Base-by-base conservation (phyloP, 192 early-diverging fungal genomes). In the Backusella circina region DNA sequence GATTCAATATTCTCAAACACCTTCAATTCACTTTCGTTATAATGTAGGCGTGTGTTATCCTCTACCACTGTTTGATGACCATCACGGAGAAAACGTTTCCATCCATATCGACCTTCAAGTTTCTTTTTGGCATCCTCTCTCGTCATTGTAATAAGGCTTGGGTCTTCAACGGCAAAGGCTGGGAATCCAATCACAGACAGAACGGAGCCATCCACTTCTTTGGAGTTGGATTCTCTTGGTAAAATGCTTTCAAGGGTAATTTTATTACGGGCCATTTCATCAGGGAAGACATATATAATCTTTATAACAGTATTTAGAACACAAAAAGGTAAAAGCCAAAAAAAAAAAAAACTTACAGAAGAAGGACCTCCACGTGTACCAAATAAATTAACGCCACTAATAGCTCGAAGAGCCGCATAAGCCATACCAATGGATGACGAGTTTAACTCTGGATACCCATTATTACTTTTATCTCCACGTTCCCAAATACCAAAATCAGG, bases 401-500 rank as follows among this genome's bases (percentile, higher is more conserved):
- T 94, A 3, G 93, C 91, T 71, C 92, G 89, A 21, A 96, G 78
- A 0, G 95, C 95, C 28, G 93, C 93, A 1, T 94, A 91, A 10
- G 88, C 95, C 91, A 96, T 96, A 65, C 95, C 95, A 50, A 96
- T 95, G 38, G 90, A 91, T 0, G 93, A 95, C 1, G 93, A 94
- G 75, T 96, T 96, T 74, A 96, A 76, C 79, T 96, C 95, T 28
- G 93, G 91, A 54, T 90, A 80, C 32, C 95, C 95, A 71, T 95
- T 91, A 84, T 96, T 96, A 51, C 89, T 88, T 82, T 96, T 96
- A 81, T 95, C 91, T 64, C 95, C 95, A 57, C 95, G 83, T 67
- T 96, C 95, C 95, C 95, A 96, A 61, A 94, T 91, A 65, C 95
- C 95, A 77, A 91, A 95, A 71, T 96, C 95, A 0, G 93, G 93